Evolutionary conservation across 495 filamentous ascomycete species (phyloP), one percentile per base, ranked within the genome.

Genomic region (Lepraria neglecta): DNA sequence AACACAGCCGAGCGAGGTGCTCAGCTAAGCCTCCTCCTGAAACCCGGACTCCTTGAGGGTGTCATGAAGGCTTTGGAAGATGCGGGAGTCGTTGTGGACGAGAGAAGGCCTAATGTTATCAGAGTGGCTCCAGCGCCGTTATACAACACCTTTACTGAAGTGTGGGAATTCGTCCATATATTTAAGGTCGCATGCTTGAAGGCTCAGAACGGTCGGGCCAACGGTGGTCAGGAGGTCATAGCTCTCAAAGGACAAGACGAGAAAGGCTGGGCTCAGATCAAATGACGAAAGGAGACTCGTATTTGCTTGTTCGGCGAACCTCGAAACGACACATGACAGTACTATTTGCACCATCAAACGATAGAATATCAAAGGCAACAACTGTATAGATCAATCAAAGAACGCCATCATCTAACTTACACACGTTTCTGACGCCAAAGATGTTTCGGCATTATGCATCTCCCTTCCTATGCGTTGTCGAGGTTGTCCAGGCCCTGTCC

Each of bases 61-160:
- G 84, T 95, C 0, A 83, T 92, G 76, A 73, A 82, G 57, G 75
- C 75, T 55, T 68, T 98, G 40, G 84, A 95, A 67, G 77, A 80
- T 46, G 72, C 80, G 14, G 85, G 84, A 3, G 83, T 96, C 11
- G 81, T 98, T 27, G 84, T 95, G 40, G 94, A 98, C 69, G 90
- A 97, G 76, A 76, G 94, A 64, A 85, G 84, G 69, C 94, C 94
- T 24, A 85, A 96, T 72, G 95, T 98, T 30, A 81, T 98, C 35
- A 78, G 94, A 7, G 88, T 97, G n/a, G 91, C 92, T 19, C 95
- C 94, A 2, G 86, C 89, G 35, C 92, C 94, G 40, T 68, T 97
- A 57, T 98, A 96, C 72, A 97, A 96, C 72, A 84, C 78, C 0
- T 97, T 87, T 70, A 70, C 70, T 55, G 94, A 98, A 67, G 87